Evolutionary conservation across 2,329 filamentous ascomycete genomes (phyloP).

Genomic region (Cladosporium sp.): DNA sequence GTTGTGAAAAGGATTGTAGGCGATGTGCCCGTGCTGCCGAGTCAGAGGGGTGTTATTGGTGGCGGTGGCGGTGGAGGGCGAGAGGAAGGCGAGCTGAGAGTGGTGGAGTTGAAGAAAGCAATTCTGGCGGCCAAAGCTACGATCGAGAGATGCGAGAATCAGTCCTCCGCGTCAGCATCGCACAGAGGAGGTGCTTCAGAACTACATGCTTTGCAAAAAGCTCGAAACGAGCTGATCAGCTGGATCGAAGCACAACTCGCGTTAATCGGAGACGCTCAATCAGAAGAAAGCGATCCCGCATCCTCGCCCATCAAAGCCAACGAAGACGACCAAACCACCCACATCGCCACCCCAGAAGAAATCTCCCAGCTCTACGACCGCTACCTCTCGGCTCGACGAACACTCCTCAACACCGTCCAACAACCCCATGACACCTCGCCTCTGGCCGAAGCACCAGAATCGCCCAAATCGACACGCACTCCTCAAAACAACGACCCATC

Average conservation of each 20-base stretch:
- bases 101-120: constrained; percentile 29
- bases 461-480: background rate
- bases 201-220: constrained; percentile 25
- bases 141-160: constrained; percentile 14
- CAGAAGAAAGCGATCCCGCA: constrained; percentile 1
- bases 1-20: constrained; percentile 24
- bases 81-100: constrained; percentile 21
- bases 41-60: background rate
- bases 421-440: constrained; percentile 5
- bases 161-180: background rate
- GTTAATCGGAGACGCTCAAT: constrained; percentile 25
- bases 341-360: constrained; percentile 11
- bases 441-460: background rate
- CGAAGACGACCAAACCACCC: background rate
- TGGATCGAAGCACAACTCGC: constrained; percentile 32
- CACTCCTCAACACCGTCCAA: constrained; percentile 22
- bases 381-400: constrained; percentile 24
- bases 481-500: constrained; percentile 10
- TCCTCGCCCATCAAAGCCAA: background rate
- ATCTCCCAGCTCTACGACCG: constrained; percentile 26
- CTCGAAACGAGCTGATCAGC: constrained; percentile 28
- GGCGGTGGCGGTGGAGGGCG: constrained; percentile 13
- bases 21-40: constrained; percentile 26
- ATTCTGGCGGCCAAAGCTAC: constrained; percentile 23
- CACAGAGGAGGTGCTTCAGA: constrained; percentile 16